Conservation (phyloP, 2,329 filamentous ascomycete species). For the Aspergillus sp. region DNA sequence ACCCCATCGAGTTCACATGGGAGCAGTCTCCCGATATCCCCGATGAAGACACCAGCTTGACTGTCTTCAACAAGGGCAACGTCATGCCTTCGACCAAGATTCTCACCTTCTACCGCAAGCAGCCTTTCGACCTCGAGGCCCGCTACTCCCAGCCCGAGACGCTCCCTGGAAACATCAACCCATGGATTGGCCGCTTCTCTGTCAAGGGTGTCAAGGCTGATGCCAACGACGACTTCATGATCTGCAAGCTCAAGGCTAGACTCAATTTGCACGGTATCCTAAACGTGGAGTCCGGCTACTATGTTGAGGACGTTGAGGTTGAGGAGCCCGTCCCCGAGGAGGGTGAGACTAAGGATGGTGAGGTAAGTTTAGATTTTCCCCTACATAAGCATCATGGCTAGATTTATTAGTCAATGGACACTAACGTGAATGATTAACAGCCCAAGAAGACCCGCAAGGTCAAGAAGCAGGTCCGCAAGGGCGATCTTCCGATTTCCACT, state of each 20-base stretch:
- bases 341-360: constrained; percentile 49
- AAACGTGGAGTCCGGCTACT: constrained; percentile 96
- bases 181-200: constrained; percentile 96
- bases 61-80: constrained; percentile 96
- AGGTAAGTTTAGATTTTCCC: constrained; percentile 36
- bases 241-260: constrained; percentile 98
- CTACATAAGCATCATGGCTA: constrained; percentile 18
- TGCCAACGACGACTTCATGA: constrained; percentile 96
- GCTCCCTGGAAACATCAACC: constrained; percentile 84
- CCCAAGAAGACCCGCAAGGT: constrained; percentile 90
- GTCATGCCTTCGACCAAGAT: constrained; percentile 98
- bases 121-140: constrained; percentile 94
- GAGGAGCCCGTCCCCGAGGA: constrained; percentile 88
- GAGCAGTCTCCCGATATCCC: constrained; percentile 98
- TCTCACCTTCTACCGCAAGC: constrained; percentile 97
- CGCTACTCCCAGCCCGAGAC: constrained; percentile 84
- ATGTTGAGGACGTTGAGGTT: constrained; percentile 95
- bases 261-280: constrained; percentile 95
- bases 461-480: constrained; percentile 99
- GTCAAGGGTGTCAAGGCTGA: constrained; percentile 97
- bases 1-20: constrained; percentile 98
- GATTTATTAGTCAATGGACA: constrained; percentile 73
- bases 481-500: constrained; percentile 82
- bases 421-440: constrained; percentile 65
- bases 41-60: constrained; percentile 95